Evolutionary conservation across 2,329 filamentous ascomycete genomes (phyloP).

Genomic region (Alternaria triticimaculans): DNA sequence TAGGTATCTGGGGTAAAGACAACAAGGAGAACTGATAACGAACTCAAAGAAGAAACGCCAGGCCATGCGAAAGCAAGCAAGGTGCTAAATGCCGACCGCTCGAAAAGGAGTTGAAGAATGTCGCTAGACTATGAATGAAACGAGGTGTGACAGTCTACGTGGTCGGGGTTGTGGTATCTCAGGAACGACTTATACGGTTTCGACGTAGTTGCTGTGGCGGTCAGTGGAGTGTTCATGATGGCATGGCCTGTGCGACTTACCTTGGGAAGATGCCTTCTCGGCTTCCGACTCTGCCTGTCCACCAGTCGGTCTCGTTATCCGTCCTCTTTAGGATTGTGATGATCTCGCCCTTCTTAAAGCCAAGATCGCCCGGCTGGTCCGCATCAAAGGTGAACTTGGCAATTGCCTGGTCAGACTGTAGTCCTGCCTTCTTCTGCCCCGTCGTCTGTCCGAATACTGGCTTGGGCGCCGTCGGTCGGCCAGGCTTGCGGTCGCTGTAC

Average conservation of each 20-base stretch:
- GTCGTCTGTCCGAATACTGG: slow-evolving; percentile 72
- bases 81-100: background rate
- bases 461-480: slow-evolving; percentile 85
- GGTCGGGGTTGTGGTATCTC: slow-evolving; percentile 20
- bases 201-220: slow-evolving; percentile 49
- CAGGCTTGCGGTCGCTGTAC: slow-evolving; percentile 70
- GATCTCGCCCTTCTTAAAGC: slow-evolving; percentile 96
- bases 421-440: slow-evolving; percentile 52
- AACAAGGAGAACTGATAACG: background rate
- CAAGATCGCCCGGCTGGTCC: slow-evolving; percentile 88
- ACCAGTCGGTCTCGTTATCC: slow-evolving; percentile 94
- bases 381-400: slow-evolving; percentile 94
- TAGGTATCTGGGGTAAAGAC: slow-evolving; percentile 14
- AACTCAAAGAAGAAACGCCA: slow-evolving; percentile 16
- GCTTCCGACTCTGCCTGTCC: slow-evolving; percentile 88
- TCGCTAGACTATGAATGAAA: background rate
- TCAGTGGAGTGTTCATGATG: background rate
- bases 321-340: slow-evolving; percentile 96
- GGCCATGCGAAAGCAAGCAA: slow-evolving; percentile 16
- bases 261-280: slow-evolving; percentile 93
- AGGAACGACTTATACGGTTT: slow-evolving; percentile 34
- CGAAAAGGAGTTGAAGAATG: background rate
- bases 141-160: slow-evolving; percentile 14
- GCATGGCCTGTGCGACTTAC: slow-evolving; percentile 48
- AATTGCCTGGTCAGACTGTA: slow-evolving; percentile 77